phyloP scores from a whole-genome alignment of 352 stramenopile genomes.

The Globisporangium spiculum region DNA sequence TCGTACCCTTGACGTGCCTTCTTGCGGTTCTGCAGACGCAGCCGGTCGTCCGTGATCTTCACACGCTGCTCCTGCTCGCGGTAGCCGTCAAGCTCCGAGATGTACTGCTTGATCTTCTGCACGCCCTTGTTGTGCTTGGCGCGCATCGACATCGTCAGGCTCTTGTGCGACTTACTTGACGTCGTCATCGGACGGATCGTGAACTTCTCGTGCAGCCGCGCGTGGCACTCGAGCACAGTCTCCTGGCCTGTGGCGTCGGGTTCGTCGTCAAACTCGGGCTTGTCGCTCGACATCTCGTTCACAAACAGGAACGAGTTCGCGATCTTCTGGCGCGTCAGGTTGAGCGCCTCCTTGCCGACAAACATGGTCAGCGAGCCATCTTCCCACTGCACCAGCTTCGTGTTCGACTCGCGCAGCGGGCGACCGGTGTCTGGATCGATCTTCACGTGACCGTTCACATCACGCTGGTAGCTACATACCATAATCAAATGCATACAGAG shows the following conservation, averaged over 20 bases:
- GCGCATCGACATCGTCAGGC: constrained; percentile 87
- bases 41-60: constrained; percentile 84
- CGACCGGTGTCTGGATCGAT: constrained; percentile 58
- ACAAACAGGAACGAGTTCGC: constrained; percentile 86
- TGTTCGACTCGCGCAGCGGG: constrained; percentile 71
- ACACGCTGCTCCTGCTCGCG: constrained; percentile 79
- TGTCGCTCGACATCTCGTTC: constrained; percentile 72
- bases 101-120: constrained; percentile 84
- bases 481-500: neutral
- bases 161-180: constrained; percentile 82
- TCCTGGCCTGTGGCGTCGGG: constrained; percentile 62
- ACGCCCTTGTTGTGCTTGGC: constrained; percentile 88
- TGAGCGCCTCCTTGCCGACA: constrained; percentile 79
- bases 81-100: constrained; percentile 81
- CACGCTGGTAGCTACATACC: constrained; percentile 44
- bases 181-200: constrained; percentile 87
- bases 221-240: constrained; percentile 81
- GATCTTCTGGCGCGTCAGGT: constrained; percentile 82
- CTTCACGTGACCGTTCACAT: constrained; percentile 55
- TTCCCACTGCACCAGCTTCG: constrained; percentile 85
- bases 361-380: constrained; percentile 86
- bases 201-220: constrained; percentile 77
- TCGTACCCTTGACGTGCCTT: constrained; percentile 82
- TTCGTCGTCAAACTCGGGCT: constrained; percentile 57
- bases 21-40: constrained; percentile 83